Evolutionary conservation across 1,284 basidiomycete genomes (phyloP).

Genomic region (Cutaneotrichosporon daszewskae): DNA sequence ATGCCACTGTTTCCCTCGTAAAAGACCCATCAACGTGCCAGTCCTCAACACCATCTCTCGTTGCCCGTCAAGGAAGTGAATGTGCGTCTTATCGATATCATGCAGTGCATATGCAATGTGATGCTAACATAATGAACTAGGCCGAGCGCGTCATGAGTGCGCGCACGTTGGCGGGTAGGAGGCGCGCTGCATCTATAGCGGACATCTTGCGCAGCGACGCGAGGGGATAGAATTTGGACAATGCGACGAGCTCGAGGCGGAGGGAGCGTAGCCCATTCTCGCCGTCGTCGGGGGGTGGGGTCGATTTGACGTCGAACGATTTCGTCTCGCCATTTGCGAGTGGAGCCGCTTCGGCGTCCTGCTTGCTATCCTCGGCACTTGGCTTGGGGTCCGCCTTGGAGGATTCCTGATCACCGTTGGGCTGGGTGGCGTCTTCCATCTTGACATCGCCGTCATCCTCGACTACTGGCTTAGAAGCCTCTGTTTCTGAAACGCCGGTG

Average conservation of each 20-base stretch:
- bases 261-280: slow-evolving; percentile 23
- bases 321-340: no score
- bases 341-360: no score
- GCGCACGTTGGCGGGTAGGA: slow-evolving; percentile 38
- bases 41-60: no score
- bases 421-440: neutral
- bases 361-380: no score
- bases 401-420: neutral
- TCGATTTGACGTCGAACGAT: no score
- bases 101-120: neutral
- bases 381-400: neutral
- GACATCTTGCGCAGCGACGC: slow-evolving; percentile 39
- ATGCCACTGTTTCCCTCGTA: no score
- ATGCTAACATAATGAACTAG: neutral
- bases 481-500: no score
- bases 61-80: neutral
- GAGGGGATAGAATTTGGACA: slow-evolving; percentile 44
- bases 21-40: no score
- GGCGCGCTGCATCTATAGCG: slow-evolving; percentile 28
- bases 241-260: slow-evolving; percentile 38
- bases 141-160: slow-evolving; percentile 25
- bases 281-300: no score
- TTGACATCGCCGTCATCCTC: neutral
- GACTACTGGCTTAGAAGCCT: neutral
- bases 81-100: neutral